These are phyloP conservation scores for Pyropia yezoensis DNA, from an alignment of 23 red algal genomes.

Conservation along the genomic window DNA sequence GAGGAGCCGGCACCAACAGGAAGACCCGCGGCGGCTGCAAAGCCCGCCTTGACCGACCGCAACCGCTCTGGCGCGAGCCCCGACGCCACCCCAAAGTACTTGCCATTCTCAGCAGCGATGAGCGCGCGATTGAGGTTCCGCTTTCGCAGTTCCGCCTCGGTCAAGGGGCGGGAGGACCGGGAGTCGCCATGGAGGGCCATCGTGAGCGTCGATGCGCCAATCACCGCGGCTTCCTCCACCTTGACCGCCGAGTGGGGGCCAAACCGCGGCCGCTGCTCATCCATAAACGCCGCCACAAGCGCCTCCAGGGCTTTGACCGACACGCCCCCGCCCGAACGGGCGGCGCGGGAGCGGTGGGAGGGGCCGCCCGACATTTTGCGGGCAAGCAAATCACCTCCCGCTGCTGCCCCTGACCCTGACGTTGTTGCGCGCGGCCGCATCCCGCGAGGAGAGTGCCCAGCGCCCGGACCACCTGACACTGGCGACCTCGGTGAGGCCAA, in stretches of 20 bases:
- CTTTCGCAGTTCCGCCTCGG: constrained; percentile 38
- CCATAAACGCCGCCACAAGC: constrained; percentile 43
- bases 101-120: constrained; percentile 45
- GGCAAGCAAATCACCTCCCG: background rate
- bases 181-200: constrained; percentile 19
- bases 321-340: constrained; percentile 35
- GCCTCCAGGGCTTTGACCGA: constrained; percentile 34
- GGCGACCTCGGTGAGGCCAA: constrained; percentile 1
- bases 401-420: constrained; percentile 1
- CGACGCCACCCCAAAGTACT: constrained; percentile 45
- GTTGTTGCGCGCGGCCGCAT: background rate
- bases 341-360: constrained; percentile 9
- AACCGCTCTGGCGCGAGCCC: constrained; percentile 43
- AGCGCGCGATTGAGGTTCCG: constrained; percentile 38
- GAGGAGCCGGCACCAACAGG: constrained; percentile 5
- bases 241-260: constrained; percentile 38
- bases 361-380: background rate
- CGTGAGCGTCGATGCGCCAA: constrained; percentile 37
- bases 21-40: constrained; percentile 30
- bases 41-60: constrained; percentile 28
- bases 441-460: constrained; percentile 1
- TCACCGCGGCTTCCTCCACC: constrained; percentile 34
- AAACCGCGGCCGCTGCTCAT: constrained; percentile 28
- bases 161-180: constrained; percentile 25
- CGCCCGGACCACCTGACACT: background rate